Evolutionary conservation across 208 protist genomes (phyloP), one percentile per base, ranked within the genome.

Genomic region (Trypanosoma scelopori): DNA sequence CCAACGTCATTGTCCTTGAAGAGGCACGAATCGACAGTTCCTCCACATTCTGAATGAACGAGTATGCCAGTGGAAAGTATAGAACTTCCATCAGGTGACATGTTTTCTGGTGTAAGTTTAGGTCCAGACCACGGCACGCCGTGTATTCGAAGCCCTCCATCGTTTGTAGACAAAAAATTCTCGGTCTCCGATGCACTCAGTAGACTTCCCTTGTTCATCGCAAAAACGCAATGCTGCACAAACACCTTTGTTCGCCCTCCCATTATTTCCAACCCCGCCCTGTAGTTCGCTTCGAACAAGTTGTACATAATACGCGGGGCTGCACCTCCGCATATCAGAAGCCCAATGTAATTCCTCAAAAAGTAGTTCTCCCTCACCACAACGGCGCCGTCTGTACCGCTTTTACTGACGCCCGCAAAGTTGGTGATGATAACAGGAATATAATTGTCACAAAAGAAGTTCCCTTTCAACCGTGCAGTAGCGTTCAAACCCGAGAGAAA

Each of bases 1-100:
- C 85, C 89, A 46, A 92, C 60, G 53, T 92, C 85, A 66, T 95
- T 95, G 30, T 71, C 67, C 25, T 71, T 48, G 43, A 95, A 95
- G 0, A 74, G 39, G 57, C 83, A 92, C 28, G 62, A n/a, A 51
- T 83, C 60, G 13, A 88, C 48, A 3, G 70, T 9, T 0, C 76
- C 71, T 43, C 81, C 74, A 15, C 78, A 73, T 16, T 75, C 70
- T 0, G 79, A 71, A 32, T 67, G 75, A 0, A 92, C 22, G 27
- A 92, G 71, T 6, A 93, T 27, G 9, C 86, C 89, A n/a, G 64
- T 58, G 0, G 83, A 71, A 0, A 89, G 72, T 3, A 47, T 55
- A 11, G 45, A 65, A 1, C n/a, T 58, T 52, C n/a, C 28, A 57
- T 51, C 23, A 5, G 35, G 27, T 25, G 16, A 39, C 18, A 43